Conservation (phyloP, 176 grass and related monocot species). For the Rhynchospora pubera region DNA sequence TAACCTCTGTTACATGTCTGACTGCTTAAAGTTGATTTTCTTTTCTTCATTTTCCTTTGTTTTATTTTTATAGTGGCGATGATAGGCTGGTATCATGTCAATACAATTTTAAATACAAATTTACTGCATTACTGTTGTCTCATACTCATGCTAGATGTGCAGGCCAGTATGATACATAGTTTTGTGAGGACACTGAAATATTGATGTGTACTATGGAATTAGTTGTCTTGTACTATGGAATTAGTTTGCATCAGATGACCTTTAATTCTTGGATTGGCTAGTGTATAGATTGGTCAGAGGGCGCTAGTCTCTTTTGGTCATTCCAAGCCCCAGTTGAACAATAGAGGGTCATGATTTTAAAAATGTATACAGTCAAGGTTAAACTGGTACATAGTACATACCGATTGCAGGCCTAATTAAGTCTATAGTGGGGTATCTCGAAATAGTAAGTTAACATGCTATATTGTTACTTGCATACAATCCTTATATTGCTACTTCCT, state of each 20-base stretch:
- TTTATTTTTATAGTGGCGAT: no score
- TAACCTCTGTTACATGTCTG: conserved; percentile 15
- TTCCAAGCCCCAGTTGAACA: background rate
- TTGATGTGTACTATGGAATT: no score
- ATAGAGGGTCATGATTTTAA: background rate
- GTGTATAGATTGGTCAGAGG: background rate
- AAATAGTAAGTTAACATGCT: background rate
- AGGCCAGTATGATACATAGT: background rate
- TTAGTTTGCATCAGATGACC: no score
- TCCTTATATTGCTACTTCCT: background rate
- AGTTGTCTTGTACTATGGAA: no score
- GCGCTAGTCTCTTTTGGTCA: background rate
- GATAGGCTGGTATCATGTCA: background rate
- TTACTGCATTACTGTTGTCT: background rate
- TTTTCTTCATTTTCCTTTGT: background rate
- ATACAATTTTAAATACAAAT: background rate
- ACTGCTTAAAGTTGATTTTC: background rate
- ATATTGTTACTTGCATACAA: background rate
- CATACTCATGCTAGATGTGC: background rate
- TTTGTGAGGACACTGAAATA: background rate
- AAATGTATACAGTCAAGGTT: background rate
- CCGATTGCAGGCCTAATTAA: no score
- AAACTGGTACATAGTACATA: background rate
- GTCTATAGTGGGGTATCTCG: background rate
- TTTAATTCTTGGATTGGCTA: background rate